Evolutionary conservation across 179 eudicot genomes (phyloP).

Genomic region (Spinacia oleracea): DNA sequence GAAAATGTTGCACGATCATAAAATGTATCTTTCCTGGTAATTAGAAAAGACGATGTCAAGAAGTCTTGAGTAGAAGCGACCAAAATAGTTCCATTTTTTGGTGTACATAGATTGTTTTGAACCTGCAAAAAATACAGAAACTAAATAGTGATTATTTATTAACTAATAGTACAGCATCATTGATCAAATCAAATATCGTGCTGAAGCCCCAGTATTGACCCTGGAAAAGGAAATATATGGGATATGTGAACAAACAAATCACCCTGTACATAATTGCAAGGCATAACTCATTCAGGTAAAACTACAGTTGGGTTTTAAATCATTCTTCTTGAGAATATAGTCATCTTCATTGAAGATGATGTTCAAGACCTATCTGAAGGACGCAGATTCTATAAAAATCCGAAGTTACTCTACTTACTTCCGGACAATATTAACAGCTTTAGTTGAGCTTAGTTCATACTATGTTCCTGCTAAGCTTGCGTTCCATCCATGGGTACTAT

Average conservation of each 20-base stretch:
- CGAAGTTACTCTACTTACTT: neutral
- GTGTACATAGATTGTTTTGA: conserved; percentile 96
- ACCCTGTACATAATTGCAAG: neutral
- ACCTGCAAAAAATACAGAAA: conserved; percentile 52
- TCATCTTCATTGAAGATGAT: too few species aligned
- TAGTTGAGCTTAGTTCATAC: neutral
- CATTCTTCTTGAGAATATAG: too few species aligned
- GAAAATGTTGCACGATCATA: conserved; percentile 91
- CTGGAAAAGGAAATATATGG: neutral
- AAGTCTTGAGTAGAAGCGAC: conserved; percentile 99
- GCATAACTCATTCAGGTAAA: neutral
- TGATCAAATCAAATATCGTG: neutral
- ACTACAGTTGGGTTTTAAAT: neutral
- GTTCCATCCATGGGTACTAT: neutral
- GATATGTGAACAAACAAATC: neutral
- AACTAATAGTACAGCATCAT: neutral
- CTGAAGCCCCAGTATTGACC: neutral
- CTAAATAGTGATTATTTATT: neutral
- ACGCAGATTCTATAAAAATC: neutral
- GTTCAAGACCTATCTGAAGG: neutral
- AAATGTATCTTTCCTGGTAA: conserved; percentile 94
- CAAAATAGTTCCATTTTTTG: conserved; percentile 92
- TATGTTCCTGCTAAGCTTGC: neutral
- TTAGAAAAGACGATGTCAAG: conserved; percentile 83
- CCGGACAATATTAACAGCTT: neutral